phyloP scores from a whole-genome alignment of 2,329 filamentous ascomycete species.

The Exophiala calicioides region DNA sequence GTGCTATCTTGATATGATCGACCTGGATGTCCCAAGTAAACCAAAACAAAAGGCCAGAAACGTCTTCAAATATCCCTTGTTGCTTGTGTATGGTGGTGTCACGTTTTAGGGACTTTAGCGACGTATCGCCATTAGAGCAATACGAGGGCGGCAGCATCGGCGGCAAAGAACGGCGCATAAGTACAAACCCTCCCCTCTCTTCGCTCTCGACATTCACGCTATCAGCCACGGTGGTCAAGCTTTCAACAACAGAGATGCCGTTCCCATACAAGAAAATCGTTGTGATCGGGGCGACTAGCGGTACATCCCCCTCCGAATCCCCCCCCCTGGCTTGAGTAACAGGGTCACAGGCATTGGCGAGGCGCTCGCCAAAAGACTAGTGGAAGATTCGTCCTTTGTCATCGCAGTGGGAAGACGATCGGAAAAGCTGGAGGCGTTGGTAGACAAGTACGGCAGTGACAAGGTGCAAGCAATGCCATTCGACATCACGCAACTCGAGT shows the following conservation, averaged over 20 bases:
- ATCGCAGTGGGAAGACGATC: conserved; percentile 54
- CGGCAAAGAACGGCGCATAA: too few species aligned
- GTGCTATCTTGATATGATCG: too few species aligned
- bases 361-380: conserved; percentile 52
- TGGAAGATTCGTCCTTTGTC: conserved; percentile 50
- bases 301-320: conserved; percentile 8
- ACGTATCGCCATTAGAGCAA: too few species aligned
- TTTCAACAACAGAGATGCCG: conserved; percentile 15
- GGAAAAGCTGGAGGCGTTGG: conserved; percentile 53
- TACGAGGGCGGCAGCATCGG: too few species aligned
- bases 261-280: conserved; percentile 55
- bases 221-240: too few species aligned
- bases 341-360: conserved; percentile 42
- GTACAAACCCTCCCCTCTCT: too few species aligned
- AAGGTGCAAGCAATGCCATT: conserved; percentile 49
- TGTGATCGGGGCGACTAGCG: conserved; percentile 52
- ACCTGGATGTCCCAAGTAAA: too few species aligned
- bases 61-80: too few species aligned
- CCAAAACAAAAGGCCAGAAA: too few species aligned
- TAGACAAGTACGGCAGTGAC: conserved; percentile 48
- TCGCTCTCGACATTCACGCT: too few species aligned
- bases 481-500: conserved; percentile 53
- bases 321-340: background rate
- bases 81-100: too few species aligned
- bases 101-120: too few species aligned